Percentiles rank a stretch among this genome's conserved stretches.
These are phyloP conservation scores for Ustilago hordei DNA, from an alignment of 1,284 basidiomycete genomes.

Conservation along the genomic window DNA sequence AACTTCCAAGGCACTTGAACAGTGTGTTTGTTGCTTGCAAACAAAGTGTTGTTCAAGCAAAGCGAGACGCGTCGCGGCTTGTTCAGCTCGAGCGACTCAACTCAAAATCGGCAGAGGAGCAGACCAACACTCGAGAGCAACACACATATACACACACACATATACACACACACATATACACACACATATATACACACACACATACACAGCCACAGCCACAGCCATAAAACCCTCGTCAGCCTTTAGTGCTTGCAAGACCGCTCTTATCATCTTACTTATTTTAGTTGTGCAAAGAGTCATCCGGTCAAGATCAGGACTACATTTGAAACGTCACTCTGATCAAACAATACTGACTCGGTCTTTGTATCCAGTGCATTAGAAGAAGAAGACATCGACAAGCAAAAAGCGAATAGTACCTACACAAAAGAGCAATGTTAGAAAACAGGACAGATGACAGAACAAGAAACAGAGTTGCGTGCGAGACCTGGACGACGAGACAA, in stretches of 20 bases:
- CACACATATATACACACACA: neutral
- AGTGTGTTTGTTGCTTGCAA: constrained; percentile 13
- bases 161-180: neutral
- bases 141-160: neutral
- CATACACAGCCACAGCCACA: too few relatives aligned
- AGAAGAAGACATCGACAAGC: neutral
- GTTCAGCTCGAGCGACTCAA: neutral
- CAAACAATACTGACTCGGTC: too few relatives aligned
- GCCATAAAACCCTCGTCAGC: too few relatives aligned
- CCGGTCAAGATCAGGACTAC: too few relatives aligned
- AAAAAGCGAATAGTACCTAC: neutral
- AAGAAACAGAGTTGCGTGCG: neutral
- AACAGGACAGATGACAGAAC: neutral
- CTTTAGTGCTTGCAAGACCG: too few relatives aligned
- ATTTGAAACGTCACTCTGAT: too few relatives aligned
- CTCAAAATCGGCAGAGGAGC: neutral
- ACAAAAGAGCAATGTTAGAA: neutral
- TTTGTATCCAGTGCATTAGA: too few relatives aligned
- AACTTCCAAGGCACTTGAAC: constrained; percentile 15
- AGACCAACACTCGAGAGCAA: constrained; percentile 21
- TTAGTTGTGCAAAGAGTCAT: too few relatives aligned
- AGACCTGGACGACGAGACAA: neutral
- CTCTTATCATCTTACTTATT: too few relatives aligned
- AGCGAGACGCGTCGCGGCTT: constrained; percentile 37
- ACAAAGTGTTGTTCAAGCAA: neutral